Base-by-base conservation (phyloP, 441 rosid species). In the Arabidopsis lyrata region DNA sequence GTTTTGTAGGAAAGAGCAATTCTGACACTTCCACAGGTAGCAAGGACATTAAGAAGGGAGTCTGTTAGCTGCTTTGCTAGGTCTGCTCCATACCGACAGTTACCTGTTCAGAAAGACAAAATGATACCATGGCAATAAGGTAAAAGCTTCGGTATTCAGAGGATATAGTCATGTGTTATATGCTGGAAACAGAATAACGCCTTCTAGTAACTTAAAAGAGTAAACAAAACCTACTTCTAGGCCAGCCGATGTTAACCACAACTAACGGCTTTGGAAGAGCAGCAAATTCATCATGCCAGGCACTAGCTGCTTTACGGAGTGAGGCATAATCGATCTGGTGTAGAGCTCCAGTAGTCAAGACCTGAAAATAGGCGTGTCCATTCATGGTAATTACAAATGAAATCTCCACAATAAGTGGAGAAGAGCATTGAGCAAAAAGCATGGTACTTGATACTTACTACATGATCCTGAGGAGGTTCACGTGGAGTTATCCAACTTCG, bases 231-330 rank as follows among this genome's bases (percentile, higher is more conserved):
- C 66, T 86, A 95, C 99, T 66, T 76, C 91, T 81, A 63, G 99
- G 95, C 77, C 97, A 89, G 29, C 99, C 99, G 69, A 95, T 66
- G 81, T 89, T 92, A 78, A 95, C 95, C 83, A 87, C 97, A 56
- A 92, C 83, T 63, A 95, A 81, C 52, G 99, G 99, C 81, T 90
- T 92, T 47, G 90, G 89, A 58, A 90, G 84, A 71, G 84, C 80
- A 57, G 98, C 93, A 68, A 95, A 85, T 77, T 90, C 90, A 76
- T 92, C 92, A 78, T 89, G 96, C 97, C 97, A 95, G 38, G 72
- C 80, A 73, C 81, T 82, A 71, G 99, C 96, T 68, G 97, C 88
- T 80, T 65, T 79, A 59, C 90, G 87, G 39, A 92, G 90, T 9
- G 92, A 80, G 22, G 95, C 82, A 78, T 87, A 86, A 86, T 92